Percentiles rank a stretch among this genome's conserved stretches.
These are phyloP conservation scores for Amanita subjunquillea DNA, from an alignment of 768 basidiomycete species.

Conservation along the genomic window DNA sequence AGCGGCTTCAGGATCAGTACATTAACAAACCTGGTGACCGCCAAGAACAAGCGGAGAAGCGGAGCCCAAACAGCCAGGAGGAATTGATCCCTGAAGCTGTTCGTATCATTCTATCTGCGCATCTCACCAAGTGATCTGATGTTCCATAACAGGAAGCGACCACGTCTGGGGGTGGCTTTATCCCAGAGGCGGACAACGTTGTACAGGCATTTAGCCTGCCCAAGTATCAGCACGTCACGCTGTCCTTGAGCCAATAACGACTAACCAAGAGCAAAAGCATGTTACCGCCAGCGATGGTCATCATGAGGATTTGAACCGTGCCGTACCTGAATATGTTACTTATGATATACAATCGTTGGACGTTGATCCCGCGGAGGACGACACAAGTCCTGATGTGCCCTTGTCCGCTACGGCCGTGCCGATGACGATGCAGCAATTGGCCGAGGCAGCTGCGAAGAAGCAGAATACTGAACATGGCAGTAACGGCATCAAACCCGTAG, in stretches of 20 bases:
- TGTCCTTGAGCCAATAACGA: conserved; percentile 7
- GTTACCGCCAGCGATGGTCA: conserved; percentile 7
- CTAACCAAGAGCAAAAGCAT: conserved; percentile 1
- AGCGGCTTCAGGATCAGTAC: conserved; percentile 79
- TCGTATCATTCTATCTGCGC: background rate
- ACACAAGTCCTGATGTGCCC: background rate
- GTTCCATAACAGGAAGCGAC: conserved; percentile 9
- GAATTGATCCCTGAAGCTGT: conserved; percentile 6
- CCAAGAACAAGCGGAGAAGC: background rate
- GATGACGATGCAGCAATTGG: conserved; percentile 59
- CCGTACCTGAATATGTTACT: conserved; percentile 16
- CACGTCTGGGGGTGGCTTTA: conserved; percentile 30
- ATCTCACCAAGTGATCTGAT: background rate
- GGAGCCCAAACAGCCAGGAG: conserved; percentile 3
- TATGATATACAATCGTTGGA: conserved; percentile 30
- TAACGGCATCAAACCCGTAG: background rate
- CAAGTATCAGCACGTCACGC: conserved; percentile 33
- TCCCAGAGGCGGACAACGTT: conserved; percentile 61
- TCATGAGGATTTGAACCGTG: conserved; percentile 11
- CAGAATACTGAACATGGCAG: conserved; percentile 1
- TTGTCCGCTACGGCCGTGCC: conserved; percentile 21
- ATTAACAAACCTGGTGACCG: conserved; percentile 4
- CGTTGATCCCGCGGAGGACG: conserved; percentile 17
- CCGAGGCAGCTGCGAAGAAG: conserved; percentile 27
- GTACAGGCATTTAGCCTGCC: conserved; percentile 68